Evolutionary conservation across 2,329 filamentous ascomycete genomes (phyloP).

Genomic region (Eutypella sp.): DNA sequence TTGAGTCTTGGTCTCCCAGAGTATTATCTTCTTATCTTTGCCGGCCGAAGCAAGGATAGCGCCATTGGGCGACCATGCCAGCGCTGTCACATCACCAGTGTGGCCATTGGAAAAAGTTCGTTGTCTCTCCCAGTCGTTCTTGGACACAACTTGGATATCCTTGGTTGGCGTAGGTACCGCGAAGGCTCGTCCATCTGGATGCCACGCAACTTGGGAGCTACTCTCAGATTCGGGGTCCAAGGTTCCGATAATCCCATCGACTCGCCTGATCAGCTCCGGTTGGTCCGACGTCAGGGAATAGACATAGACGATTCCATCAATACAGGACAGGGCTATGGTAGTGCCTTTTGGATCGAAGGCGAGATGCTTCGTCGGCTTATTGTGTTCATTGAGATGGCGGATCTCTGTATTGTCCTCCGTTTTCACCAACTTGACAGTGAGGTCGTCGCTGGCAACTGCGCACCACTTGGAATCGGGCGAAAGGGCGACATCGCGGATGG

Average conservation of each 20-base stretch:
- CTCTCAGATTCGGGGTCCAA: conserved; percentile 73
- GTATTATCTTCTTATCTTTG: conserved; percentile 62
- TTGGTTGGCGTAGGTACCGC: conserved; percentile 76
- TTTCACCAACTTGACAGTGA: conserved; percentile 84
- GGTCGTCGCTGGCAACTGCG: conserved; percentile 93
- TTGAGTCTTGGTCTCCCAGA: conserved; percentile 91
- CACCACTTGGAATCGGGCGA: conserved; percentile 81
- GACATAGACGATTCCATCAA: conserved; percentile 83
- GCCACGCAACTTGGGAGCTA: conserved; percentile 76
- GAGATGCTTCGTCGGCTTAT: conserved; percentile 84
- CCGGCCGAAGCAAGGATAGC: conserved; percentile 72
- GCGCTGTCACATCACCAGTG: conserved; percentile 75
- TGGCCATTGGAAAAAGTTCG: conserved; percentile 74
- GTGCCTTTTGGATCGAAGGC: conserved; percentile 78
- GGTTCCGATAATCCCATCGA: conserved; percentile 79
- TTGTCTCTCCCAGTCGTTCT: conserved; percentile 84
- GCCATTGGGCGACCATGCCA: conserved; percentile 93
- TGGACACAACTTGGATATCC: conserved; percentile 84
- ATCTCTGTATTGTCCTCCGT: conserved; percentile 72
- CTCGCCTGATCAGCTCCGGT: conserved; percentile 73
- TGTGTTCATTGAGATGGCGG: conserved; percentile 76
- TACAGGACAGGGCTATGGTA: conserved; percentile 74
- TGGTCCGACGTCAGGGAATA: conserved; percentile 77
- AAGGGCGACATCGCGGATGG: conserved; percentile 79
- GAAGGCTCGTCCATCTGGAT: conserved; percentile 90